Base-by-base conservation (phyloP, 1,139 yeast species). In the Suhomyces wounanorum region DNA sequence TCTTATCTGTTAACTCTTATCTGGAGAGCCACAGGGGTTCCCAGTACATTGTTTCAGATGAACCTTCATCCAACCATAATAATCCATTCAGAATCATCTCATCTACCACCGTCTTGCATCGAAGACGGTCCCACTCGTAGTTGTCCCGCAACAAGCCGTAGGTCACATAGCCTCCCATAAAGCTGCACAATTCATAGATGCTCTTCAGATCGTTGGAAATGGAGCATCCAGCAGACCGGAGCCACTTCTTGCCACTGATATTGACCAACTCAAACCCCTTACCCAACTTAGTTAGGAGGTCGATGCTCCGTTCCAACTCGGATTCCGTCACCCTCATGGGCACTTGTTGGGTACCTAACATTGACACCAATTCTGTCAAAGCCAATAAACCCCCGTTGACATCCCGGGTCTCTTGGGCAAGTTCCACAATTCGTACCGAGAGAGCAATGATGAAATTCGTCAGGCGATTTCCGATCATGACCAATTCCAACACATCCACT, bases 61-160 rank as follows among this genome's bases (percentile, higher is more conserved):
- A 83, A 59, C 82, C 88, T 3, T 68, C 66, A 62, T 91, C 98
- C 1, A 90, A 73, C 98, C 98, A 91, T 25, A 91, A 70, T 45
- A 89, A 73, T 10, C 97, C 97, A 46, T 79, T 80, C 62, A 87
- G 77, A 3, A 90, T 86, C 89, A 91, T 85, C 52, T 88, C 95
- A 44, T 87, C 85, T 17, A 92, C 66, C 10, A 85, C 87, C 0
- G 84, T 71, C 55, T 77, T 76, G 52, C 89, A 79, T 50, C 97
- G 72, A 1, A 79, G 72, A 10, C 64, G 64, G 50, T 80, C 83
- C 98, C 98, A 91, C 2, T 77, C 77, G 53, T 84, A 79, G 61
- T 91, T 91, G 61, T 87, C 96, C 13, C 77, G 67, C 46, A 92
- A 67, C 46, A 90, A 67, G 7, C 83, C 69, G 18, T 77, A 73